Conservation (phyloP, 805 yeast genomes). For the Saturnispora zaruensis region DNA sequence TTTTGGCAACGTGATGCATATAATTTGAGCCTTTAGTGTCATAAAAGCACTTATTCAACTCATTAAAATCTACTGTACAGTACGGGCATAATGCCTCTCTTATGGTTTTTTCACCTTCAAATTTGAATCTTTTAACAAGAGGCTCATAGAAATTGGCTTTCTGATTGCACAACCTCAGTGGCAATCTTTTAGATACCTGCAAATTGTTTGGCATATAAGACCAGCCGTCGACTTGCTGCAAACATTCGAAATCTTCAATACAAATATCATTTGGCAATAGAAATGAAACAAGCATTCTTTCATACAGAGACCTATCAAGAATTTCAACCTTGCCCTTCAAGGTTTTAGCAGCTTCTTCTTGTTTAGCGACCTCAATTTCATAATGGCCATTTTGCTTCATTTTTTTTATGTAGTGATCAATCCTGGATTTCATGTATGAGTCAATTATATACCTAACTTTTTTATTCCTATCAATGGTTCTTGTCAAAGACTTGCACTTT, state of each 20-base stretch:
- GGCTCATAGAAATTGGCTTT: slow-evolving; percentile 12
- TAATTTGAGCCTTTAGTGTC: slow-evolving; percentile 23
- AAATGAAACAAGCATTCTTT: neutral
- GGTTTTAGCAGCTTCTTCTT: neutral
- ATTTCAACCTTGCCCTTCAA: neutral
- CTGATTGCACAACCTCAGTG: slow-evolving; percentile 7
- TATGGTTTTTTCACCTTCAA: slow-evolving; percentile 12
- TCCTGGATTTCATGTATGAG: neutral
- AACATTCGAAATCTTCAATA: neutral
- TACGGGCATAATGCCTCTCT: slow-evolving; percentile 28
- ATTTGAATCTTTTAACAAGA: slow-evolving; percentile 17
- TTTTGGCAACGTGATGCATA: slow-evolving; percentile 26
- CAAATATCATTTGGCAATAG: neutral
- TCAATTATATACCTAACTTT: neutral
- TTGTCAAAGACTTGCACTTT: neutral
- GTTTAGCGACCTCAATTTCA: neutral
- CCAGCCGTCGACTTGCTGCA: neutral
- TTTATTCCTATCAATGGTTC: neutral
- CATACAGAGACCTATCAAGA: neutral
- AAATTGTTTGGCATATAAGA: neutral
- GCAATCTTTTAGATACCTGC: slow-evolving; percentile 4
- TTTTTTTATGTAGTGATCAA: neutral
- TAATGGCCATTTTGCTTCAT: neutral
- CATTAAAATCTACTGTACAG: slow-evolving; percentile 14
- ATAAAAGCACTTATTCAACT: slow-evolving; percentile 13